Evolutionary conservation across 2,329 filamentous ascomycete genomes (phyloP).

Genomic region (Xylariaceae sp.): DNA sequence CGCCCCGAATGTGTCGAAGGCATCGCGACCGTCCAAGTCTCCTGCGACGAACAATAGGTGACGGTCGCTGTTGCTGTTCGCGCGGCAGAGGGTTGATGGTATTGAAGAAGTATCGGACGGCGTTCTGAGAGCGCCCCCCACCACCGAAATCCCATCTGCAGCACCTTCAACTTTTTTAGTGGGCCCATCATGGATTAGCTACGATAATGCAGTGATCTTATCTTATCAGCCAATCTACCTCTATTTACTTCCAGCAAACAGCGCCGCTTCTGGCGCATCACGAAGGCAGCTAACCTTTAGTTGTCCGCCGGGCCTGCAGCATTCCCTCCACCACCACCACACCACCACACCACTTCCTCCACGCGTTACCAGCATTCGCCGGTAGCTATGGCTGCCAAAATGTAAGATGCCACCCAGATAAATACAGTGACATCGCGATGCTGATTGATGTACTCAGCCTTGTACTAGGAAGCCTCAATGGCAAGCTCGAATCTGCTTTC

Average conservation of each 20-base stretch:
- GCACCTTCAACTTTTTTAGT: slow-evolving; percentile 22
- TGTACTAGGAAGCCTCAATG: slow-evolving; percentile 79
- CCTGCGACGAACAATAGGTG: not conserved
- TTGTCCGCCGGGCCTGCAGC: too few species aligned
- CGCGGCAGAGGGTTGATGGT: too few species aligned
- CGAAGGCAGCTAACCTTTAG: too few species aligned
- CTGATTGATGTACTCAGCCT: slow-evolving; percentile 45
- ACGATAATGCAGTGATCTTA: slow-evolving; percentile 16
- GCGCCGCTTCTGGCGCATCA: too few species aligned
- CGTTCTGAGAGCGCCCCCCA: slow-evolving; percentile 13
- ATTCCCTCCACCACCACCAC: too few species aligned
- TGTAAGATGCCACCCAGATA: slow-evolving; percentile 31
- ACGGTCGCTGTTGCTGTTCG: not conserved
- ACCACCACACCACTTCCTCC: too few species aligned
- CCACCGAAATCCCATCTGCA: slow-evolving; percentile 11
- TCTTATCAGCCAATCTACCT: not conserved
- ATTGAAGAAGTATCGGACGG: too few species aligned
- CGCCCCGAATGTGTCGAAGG: slow-evolving; percentile 59
- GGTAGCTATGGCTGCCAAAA: slow-evolving; percentile 42
- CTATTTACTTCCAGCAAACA: too few species aligned
- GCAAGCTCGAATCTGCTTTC: slow-evolving; percentile 71
- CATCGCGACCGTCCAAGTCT: slow-evolving; percentile 42
- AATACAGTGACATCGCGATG: not conserved
- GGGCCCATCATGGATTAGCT: slow-evolving; percentile 12
- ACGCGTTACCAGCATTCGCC: too few species aligned